Evolutionary conservation across 805 yeast species (phyloP), one percentile per base, ranked within the genome.

Genomic region (Wickerhamomyces subpelliculosus): DNA sequence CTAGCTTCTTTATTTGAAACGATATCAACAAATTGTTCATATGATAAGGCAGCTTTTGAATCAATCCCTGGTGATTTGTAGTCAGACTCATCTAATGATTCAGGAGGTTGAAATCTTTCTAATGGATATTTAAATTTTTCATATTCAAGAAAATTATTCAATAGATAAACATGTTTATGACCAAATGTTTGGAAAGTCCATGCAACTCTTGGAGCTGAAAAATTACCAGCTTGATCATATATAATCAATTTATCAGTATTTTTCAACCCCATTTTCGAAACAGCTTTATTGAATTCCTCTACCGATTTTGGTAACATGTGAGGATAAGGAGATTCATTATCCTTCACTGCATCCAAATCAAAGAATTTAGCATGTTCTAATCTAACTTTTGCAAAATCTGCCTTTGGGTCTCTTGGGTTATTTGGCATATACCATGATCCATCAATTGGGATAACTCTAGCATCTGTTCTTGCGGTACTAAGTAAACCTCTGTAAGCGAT

Each of bases 391-490:
- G 63, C 60, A 53, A 70, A 80, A 55, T 87, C 86, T 17, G 70
- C 65, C 27, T 57, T 60, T 0, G 82, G 89, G 45, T 74, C 68
- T 32, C 73, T 67, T 10, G 81, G 79, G 28, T 63, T 66, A 52
- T 79, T 81, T 34, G 97, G 96, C 75, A 90, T 72, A 59, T 79
- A 87, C 97, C 97, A 93, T 0, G 97, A 80, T 5, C 94, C 78
- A 58, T 90, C 98, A 17, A 90, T 65, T 1, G 95, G 81, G 10
- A 82, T 42, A 19, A 68, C 59, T 32, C 71, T 55, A 12, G 48
- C 32, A 3, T 38, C 41, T 1, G 45, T 8, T 11, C 49, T 40
- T 5, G 45, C 20, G 20, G 39, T 16, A 13, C 54, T 46, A 11
- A 47, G 33, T 24, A 52, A 35, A 2, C 48, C 55, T 14, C 56